Evolutionary conservation across 768 basidiomycete genomes (phyloP).

Genomic region (Gymnopilus junonius): DNA sequence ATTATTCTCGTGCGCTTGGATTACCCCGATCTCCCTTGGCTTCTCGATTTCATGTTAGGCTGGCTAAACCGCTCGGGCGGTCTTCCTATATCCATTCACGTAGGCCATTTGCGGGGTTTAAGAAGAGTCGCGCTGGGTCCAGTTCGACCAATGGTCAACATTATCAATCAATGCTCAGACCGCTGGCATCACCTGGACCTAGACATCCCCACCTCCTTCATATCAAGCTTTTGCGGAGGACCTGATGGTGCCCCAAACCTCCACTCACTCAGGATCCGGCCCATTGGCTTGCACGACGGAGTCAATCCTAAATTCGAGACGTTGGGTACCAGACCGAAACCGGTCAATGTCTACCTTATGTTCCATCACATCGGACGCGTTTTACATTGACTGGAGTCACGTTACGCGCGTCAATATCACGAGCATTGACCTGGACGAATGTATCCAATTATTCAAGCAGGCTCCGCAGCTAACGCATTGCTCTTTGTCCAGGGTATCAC

Average conservation of each 20-base stretch:
- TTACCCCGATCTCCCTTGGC: not conserved
- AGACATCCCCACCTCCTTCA: not conserved
- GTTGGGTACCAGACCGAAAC: not conserved
- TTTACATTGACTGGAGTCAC: not conserved
- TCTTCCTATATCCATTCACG: not conserved
- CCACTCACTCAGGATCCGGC: not conserved
- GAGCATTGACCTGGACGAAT: not conserved
- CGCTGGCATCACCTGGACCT: not conserved
- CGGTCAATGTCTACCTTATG: not conserved
- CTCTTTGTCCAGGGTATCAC: not conserved
- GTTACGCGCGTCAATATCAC: not conserved
- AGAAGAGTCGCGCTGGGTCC: too few species aligned
- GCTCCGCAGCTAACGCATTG: not conserved
- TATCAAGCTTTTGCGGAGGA: not conserved
- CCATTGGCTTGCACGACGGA: not conserved
- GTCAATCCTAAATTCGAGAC: not conserved
- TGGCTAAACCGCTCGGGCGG: conserved; percentile 1
- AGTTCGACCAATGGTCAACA: not conserved
- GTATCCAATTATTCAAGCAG: not conserved
- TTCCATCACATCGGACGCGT: not conserved
- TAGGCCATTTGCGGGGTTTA: not conserved
- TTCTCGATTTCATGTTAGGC: not conserved
- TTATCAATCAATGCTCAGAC: not conserved
- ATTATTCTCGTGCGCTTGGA: not conserved
- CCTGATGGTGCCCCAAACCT: not conserved